These are phyloP conservation scores for Nitzschia palea DNA, from an alignment of 108 stramenopile genomes.

Conservation along the genomic window DNA sequence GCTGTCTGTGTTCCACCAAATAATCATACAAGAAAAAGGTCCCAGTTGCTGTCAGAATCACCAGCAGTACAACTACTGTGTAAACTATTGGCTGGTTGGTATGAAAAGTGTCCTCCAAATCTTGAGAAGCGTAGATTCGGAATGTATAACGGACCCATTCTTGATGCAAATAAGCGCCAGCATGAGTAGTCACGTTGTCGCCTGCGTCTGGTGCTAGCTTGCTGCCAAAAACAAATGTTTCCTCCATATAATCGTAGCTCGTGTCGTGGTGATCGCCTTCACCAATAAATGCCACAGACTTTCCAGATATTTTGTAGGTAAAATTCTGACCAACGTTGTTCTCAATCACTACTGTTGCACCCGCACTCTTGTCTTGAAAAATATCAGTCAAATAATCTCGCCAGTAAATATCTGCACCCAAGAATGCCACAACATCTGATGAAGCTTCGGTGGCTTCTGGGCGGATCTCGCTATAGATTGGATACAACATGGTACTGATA, in stretches of 20 bases:
- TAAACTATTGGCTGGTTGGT: background rate
- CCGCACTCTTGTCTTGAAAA: background rate
- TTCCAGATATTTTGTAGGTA: background rate
- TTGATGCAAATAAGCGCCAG: background rate
- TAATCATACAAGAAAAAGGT: background rate
- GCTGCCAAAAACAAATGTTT: background rate
- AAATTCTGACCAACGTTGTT: background rate
- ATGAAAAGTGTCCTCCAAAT: background rate
- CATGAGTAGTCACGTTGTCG: background rate
- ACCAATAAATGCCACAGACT: background rate
- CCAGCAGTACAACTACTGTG: background rate
- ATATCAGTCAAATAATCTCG: background rate
- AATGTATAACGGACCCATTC: background rate
- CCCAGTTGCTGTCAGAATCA: background rate
- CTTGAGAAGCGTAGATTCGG: constrained; percentile 2
- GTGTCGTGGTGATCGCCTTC: constrained; percentile 15
- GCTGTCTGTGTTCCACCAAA: constrained; percentile 7
- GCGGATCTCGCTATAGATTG: background rate
- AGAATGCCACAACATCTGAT: background rate
- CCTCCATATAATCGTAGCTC: background rate
- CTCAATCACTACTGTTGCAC: constrained; percentile 1
- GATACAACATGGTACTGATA: constrained; percentile 13
- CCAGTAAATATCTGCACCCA: background rate
- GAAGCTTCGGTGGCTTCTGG: background rate
- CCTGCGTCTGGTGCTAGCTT: background rate